Evolutionary conservation across 164 flowering plant genomes (phyloP).

Genomic region (Stephania japonica): DNA sequence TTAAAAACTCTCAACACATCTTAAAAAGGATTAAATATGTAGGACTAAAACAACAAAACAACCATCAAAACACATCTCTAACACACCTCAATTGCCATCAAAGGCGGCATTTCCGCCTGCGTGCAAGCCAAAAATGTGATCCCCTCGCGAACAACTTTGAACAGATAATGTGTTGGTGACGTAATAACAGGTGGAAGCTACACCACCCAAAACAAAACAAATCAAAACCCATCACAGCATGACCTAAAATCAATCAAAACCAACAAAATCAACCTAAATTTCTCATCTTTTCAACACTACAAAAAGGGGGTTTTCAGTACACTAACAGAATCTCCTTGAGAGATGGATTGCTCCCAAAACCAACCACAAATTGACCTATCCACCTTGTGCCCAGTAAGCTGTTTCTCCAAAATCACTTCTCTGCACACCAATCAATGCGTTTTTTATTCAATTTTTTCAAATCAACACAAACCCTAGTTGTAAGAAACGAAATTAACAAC

Average conservation of each 20-base stretch:
- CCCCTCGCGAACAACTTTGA: slow-evolving; percentile 85
- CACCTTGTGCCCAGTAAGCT: slow-evolving; percentile 83
- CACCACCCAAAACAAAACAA: slow-evolving; percentile 26
- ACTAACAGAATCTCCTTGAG: slow-evolving; percentile 79
- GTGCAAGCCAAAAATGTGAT: slow-evolving; percentile 91
- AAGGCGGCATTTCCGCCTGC: slow-evolving; percentile 96
- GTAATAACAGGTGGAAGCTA: slow-evolving; percentile 84
- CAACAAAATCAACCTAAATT: not conserved
- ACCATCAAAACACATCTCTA: not conserved
- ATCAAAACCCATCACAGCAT: not conserved
- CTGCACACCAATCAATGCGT: slow-evolving; percentile 26
- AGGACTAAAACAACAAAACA: not conserved
- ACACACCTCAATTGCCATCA: slow-evolving; percentile 92
- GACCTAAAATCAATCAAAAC: slow-evolving; percentile 3
- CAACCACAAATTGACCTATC: slow-evolving; percentile 88
- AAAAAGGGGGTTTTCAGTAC: slow-evolving; percentile 26
- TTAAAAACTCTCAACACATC: not conserved
- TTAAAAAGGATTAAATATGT: not conserved
- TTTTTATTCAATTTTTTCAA: not conserved
- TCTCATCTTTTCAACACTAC: not conserved
- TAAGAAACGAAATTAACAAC: not conserved
- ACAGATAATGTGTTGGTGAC: slow-evolving; percentile 95
- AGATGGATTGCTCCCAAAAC: slow-evolving; percentile 79
- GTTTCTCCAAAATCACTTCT: slow-evolving; percentile 96
- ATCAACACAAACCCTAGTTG: not conserved